These are phyloP conservation scores for Exophiala viscosa DNA, from an alignment of 2,329 filamentous ascomycete genomes.

Conservation along the genomic window DNA sequence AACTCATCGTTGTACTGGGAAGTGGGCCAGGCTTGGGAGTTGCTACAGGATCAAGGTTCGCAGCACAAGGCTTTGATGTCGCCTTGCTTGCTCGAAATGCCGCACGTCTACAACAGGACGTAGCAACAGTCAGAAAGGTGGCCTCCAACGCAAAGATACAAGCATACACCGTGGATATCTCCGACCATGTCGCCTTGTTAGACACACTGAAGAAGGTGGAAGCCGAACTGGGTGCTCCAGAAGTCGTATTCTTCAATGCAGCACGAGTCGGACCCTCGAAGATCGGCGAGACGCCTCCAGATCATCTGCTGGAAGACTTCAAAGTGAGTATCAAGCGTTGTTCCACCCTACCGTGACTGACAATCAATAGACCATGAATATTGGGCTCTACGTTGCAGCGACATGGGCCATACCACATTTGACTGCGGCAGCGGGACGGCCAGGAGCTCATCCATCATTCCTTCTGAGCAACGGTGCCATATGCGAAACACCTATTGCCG, in stretches of 20 bases:
- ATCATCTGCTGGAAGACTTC: conserved; percentile 19
- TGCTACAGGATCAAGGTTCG: conserved; percentile 13
- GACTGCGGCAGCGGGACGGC: conserved; percentile 3
- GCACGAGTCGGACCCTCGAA: conserved; percentile 10
- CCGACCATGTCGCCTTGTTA: conserved; percentile 13
- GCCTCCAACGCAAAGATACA: conserved; percentile 9
- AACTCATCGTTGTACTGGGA: conserved; percentile 15
- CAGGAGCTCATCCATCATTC: conserved; percentile 14
- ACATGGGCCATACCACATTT: conserved; percentile 20
- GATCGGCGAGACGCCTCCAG: conserved; percentile 9
- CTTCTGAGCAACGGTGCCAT: conserved; percentile 16
- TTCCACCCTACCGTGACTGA: background rate
- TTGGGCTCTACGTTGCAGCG: conserved; percentile 17
- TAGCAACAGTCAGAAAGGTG: conserved; percentile 5
- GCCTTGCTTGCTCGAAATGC: conserved; percentile 17
- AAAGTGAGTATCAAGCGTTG: conserved; percentile 3
- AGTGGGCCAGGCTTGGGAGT: conserved; percentile 19
- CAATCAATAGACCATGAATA: conserved; percentile 12
- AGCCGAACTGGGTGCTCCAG: conserved; percentile 12
- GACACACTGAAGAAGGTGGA: conserved; percentile 8
- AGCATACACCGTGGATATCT: conserved; percentile 14
- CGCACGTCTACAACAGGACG: conserved; percentile 12
- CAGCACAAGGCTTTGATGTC: conserved; percentile 15
- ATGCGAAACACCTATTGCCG: conserved; percentile 10
- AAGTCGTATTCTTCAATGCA: conserved; percentile 21